These are phyloP conservation scores for Fragaria nilgerrensis DNA, from an alignment of 306 rosid genomes.

Conservation along the genomic window DNA sequence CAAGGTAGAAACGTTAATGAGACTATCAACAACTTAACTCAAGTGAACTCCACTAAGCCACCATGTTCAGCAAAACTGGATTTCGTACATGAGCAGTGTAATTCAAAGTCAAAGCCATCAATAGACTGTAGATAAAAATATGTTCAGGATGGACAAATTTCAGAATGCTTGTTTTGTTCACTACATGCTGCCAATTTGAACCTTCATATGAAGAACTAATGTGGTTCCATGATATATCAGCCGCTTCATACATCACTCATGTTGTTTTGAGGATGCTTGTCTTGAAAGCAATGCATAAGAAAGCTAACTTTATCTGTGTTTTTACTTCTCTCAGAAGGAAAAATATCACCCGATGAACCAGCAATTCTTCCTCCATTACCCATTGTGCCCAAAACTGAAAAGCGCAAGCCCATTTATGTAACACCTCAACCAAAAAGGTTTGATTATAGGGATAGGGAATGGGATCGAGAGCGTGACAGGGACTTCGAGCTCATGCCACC, in stretches of 20 bases:
- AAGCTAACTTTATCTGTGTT: constrained; percentile 16
- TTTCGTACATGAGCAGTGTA: neutral
- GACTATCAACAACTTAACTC: neutral
- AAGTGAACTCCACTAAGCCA: neutral
- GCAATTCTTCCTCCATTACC: constrained; percentile 90
- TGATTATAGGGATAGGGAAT: constrained; percentile 84
- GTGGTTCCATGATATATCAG: neutral
- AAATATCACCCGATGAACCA: constrained; percentile 79
- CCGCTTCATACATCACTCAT: neutral
- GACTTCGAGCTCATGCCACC: constrained; percentile 98
- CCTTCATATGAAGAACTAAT: neutral
- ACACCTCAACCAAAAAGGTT: constrained; percentile 78
- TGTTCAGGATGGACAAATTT: neutral
- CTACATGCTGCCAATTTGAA: neutral
- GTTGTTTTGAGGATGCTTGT: neutral
- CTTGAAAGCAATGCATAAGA: neutral
- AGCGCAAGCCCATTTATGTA: constrained; percentile 51
- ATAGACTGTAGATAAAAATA: neutral
- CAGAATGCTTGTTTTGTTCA: neutral
- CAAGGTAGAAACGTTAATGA: neutral
- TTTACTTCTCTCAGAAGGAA: constrained; percentile 59
- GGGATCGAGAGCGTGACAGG: constrained; percentile 95
- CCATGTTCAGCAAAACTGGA: too few species aligned
- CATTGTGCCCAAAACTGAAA: constrained; percentile 67
- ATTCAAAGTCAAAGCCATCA: neutral